phyloP scores from a whole-genome alignment of 2,329 filamentous ascomycete genomes.

The Camptophora hylomeconis region DNA sequence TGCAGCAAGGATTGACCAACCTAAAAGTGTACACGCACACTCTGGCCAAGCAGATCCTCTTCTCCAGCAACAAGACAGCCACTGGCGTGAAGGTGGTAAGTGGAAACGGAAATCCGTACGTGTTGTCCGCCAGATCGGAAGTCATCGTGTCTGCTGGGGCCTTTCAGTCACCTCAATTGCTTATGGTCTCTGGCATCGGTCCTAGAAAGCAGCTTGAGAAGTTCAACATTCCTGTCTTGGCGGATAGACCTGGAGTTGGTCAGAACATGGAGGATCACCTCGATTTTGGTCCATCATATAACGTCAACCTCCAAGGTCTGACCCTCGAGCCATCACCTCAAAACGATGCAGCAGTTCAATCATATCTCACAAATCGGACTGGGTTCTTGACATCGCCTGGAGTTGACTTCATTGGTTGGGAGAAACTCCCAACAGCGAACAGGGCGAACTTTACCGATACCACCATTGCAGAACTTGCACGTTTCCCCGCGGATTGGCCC shows the following conservation, averaged over 20 bases:
- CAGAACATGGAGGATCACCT: slow-evolving; percentile 47
- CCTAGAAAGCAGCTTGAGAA: slow-evolving; percentile 38
- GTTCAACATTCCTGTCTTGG: slow-evolving; percentile 41
- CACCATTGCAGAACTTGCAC: slow-evolving; percentile 9
- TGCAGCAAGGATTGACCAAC: slow-evolving; percentile 17
- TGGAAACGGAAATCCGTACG: slow-evolving; percentile 1
- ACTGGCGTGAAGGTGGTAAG: slow-evolving; percentile 28
- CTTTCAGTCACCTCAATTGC: slow-evolving; percentile 52
- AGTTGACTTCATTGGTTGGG: slow-evolving; percentile 15
- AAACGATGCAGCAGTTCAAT: slow-evolving; percentile 1
- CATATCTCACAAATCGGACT: slow-evolving; percentile 4
- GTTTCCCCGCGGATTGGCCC: slow-evolving; percentile 23
- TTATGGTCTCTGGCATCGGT: slow-evolving; percentile 53
- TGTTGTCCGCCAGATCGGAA: slow-evolving; percentile 29
- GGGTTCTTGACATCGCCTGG: slow-evolving; percentile 3
- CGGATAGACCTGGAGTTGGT: slow-evolving; percentile 49
- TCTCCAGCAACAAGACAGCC: slow-evolving; percentile 28
- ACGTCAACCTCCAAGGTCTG: slow-evolving; percentile 5
- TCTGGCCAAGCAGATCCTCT: slow-evolving; percentile 34
- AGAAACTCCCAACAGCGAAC: slow-evolving; percentile 17
- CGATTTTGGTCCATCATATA: slow-evolving; percentile 3
- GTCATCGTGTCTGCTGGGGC: slow-evolving; percentile 40
- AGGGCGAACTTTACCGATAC: neutral
- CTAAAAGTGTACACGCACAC: slow-evolving; percentile 31
- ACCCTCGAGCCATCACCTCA: neutral